Evolutionary conservation across 805 yeast genomes (phyloP), one percentile per base, ranked within the genome.

Genomic region (Kregervanrija pseudodelftensis): DNA sequence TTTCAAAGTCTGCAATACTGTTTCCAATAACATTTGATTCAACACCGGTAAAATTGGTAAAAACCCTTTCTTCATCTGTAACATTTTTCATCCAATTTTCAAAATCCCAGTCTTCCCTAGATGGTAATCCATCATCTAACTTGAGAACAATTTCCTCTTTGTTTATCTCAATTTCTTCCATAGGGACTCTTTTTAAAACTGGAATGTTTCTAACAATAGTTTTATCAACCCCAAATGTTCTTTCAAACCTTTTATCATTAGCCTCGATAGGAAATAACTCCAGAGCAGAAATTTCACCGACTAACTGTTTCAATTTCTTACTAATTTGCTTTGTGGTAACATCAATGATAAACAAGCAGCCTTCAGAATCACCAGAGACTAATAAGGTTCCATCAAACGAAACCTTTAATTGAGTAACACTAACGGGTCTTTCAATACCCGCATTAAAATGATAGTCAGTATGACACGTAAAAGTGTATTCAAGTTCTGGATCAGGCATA

Each of bases 371-470:
- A 33, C 96, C 97, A 5, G 88, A 76, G 3, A 84, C 66, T 5
- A 90, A 55, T 33, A 68, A 61, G 13, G 90, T 77, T 4, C 91
- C 95, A 58, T 90, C 97, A 56, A 84, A 66, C 5, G 89, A 79
- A 2, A 85, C 62, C 2, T 67, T 69, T 42, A 89, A 51, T 35
- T 76, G 65, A 0, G 86, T 76, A 2, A 85, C 76, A 2, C 57
- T 48, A 5, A 61, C 59, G 1, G 60, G 57, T 8, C 52, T 64
- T 35, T 43, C 59, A 37, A 32, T 34, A 42, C 28, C 28, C 28
- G 28, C 28, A 22, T 22, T 22, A 22, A 22, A 47, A 36, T 44
- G 46, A 4, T 42, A 28, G 30, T 55, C 68, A 28, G 63, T 65
- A 54, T 76, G 83, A 43, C 76, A 80, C 4, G 74, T 72, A 42